Conservation (phyloP, 1,139 yeast genomes). For the Yamadazyma triangularis region DNA sequence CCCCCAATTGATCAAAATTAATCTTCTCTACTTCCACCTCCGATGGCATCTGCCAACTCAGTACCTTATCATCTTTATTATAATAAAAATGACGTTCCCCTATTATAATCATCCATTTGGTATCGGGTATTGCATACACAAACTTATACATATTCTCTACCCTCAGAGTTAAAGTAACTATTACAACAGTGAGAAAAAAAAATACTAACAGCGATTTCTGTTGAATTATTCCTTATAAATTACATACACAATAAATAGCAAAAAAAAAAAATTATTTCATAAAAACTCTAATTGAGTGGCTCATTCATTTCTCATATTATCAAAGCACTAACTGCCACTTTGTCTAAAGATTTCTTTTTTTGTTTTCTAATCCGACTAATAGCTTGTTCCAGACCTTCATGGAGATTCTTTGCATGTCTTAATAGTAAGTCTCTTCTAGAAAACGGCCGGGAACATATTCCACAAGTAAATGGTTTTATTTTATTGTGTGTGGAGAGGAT, state of each 20-base stretch:
- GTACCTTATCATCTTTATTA: slow-evolving; percentile 4
- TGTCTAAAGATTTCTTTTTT: slow-evolving; percentile 24
- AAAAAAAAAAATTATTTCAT: too few species aligned
- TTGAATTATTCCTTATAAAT: background rate
- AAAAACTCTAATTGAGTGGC: too few species aligned
- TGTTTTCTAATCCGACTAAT: slow-evolving; percentile 41
- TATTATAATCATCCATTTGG: slow-evolving; percentile 11
- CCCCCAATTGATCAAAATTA: slow-evolving; percentile 27
- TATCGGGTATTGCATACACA: slow-evolving; percentile 6
- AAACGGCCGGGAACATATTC: slow-evolving; percentile 92
- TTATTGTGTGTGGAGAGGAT: slow-evolving; percentile 44
- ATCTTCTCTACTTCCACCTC: slow-evolving; percentile 5
- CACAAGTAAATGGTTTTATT: slow-evolving; percentile 64
- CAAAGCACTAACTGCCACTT: slow-evolving; percentile 45
- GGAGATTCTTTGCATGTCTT: slow-evolving; percentile 92
- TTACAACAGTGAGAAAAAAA: too few species aligned
- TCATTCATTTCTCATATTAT: slow-evolving; percentile 21
- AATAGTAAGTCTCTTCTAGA: slow-evolving; percentile 86
- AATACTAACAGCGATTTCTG: background rate
- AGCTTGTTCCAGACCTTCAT: slow-evolving; percentile 57
- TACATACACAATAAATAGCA: background rate
- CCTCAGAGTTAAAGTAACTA: too few species aligned
- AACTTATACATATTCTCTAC: slow-evolving; percentile 4
- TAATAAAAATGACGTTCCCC: slow-evolving; percentile 11
- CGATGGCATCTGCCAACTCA: slow-evolving; percentile 10